phyloP scores from a whole-genome alignment of 2,329 filamentous ascomycete genomes.

The Zasmidium angulare region DNA sequence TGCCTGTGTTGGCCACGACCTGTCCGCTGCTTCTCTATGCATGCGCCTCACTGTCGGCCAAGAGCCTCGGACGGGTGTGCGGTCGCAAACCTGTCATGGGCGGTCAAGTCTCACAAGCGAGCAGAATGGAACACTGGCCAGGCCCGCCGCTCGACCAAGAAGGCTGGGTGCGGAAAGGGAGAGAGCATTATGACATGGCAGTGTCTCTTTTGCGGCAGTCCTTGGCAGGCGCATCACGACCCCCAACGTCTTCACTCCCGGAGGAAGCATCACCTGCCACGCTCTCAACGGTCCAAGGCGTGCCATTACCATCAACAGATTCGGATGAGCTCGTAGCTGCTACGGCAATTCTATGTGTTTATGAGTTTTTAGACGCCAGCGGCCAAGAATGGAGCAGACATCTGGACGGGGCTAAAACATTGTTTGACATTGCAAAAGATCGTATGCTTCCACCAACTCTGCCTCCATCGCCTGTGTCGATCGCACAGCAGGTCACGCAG shows the following conservation, averaged over 20 bases:
- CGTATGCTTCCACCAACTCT: constrained; percentile 49
- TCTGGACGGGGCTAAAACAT: constrained; percentile 63
- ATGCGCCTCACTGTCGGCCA: constrained; percentile 61
- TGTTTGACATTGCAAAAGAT: constrained; percentile 57
- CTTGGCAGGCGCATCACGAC: constrained; percentile 29
- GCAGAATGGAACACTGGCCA: constrained; percentile 52
- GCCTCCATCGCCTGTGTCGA: constrained; percentile 38
- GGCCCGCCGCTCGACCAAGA: constrained; percentile 36
- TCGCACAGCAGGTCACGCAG: constrained; percentile 23
- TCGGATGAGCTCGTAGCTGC: constrained; percentile 64
- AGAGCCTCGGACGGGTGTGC: constrained; percentile 57
- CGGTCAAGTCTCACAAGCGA: constrained; percentile 37
- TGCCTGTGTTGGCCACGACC: constrained; percentile 56
- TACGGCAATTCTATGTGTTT: constrained; percentile 65
- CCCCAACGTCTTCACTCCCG: constrained; percentile 27
- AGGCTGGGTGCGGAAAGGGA: constrained; percentile 57
- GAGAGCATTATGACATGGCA: constrained; percentile 58
- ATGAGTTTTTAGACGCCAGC: constrained; percentile 67
- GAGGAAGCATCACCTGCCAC: constrained; percentile 26
- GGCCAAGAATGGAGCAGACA: constrained; percentile 64
- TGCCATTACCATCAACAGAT: constrained; percentile 40
- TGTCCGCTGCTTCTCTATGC: constrained; percentile 54
- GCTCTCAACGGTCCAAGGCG: constrained; percentile 20
- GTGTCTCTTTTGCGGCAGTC: constrained; percentile 36
- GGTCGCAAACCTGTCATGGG: constrained; percentile 52